A percentile compares a stretch with the other conserved stretches of the same genome.
Evolutionary conservation across 2,329 filamentous ascomycete species (phyloP).

Genomic region (Sclerotinia borealis): DNA sequence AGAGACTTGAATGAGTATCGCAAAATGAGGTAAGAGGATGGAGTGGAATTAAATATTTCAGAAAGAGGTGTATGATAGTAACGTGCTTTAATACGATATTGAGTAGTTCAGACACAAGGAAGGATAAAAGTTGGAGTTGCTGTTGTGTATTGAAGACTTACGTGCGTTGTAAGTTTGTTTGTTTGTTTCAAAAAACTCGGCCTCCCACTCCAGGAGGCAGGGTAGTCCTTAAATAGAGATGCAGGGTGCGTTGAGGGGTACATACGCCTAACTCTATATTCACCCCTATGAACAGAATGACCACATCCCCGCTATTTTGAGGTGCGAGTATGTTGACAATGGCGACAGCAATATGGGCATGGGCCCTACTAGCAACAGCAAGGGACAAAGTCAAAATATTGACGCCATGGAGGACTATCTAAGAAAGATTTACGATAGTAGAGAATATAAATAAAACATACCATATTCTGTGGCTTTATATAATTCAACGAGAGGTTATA

Average conservation of each 20-base stretch:
- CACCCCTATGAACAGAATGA: not conserved
- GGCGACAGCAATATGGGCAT: not conserved
- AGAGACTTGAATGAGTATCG: no score
- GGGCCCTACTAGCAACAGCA: not conserved
- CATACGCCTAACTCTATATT: not conserved
- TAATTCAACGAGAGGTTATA: not conserved
- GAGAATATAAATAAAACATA: not conserved
- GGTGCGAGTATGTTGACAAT: not conserved
- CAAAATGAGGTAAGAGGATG: not conserved
- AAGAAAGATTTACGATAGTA: not conserved
- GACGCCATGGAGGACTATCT: not conserved
- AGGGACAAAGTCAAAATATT: not conserved
- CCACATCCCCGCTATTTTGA: not conserved
- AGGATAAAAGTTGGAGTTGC: not conserved
- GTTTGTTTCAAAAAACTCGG: not conserved
- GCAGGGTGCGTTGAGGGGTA: not conserved
- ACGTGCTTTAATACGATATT: not conserved
- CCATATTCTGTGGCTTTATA: fast-evolving
- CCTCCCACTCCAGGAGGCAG: no score
- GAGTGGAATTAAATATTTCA: no score
- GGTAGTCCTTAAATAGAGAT: not conserved
- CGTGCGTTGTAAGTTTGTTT: not conserved
- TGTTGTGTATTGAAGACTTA: not conserved
- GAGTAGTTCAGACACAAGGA: not conserved
- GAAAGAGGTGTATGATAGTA: not conserved